Evolutionary conservation across 768 basidiomycete species (phyloP), one percentile per base, ranked within the genome.

Genomic region (Suillus spraguei): DNA sequence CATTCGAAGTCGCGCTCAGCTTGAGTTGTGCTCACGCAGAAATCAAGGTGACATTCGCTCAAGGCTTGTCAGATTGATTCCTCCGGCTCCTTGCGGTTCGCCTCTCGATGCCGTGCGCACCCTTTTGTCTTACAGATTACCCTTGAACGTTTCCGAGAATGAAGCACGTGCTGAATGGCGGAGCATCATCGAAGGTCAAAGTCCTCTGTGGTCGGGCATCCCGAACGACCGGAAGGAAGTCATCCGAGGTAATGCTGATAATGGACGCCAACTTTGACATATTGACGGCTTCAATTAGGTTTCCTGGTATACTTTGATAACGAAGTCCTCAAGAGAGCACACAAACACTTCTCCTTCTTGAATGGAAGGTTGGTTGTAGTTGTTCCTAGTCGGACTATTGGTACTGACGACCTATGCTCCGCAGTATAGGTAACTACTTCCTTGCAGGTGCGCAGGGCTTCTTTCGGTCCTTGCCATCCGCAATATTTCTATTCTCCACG

Each of bases 261-360:
- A 41, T 41, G 56, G 22, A 32, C 11, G 28, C 17, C 39, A 41
- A 32, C 39, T 24, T 17, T 6, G 38, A 17, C 9, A 58, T 28
- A 10, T 58, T 38, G 56, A 59, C 24, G 11, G 24, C 36, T 60
- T 39, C 38, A 20, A 32, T 20, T 72, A 94, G 95, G 95, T 0
- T 97, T 99, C 73, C 82, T 99, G 22, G 95, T 98, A 4, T 85
- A 94, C 70, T 97, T 97, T 66, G 94, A 98, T 74, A 88, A 86
- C 65, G 92, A 97, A 67, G 81, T 95, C 9, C 82, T 97, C 47
- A 91, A 88, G 68, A 83, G 95, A 28, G 94, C 96, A 2, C 94
- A 97, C 71, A 97, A 97, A 78, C 92, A 89, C 65, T 98, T 97
- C 76, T 91, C 93, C 32, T 99, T 97, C 77, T 80, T 91, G 59